Conservation (phyloP, 163 green algal genomes). For the Scenedesmus sp. region DNA sequence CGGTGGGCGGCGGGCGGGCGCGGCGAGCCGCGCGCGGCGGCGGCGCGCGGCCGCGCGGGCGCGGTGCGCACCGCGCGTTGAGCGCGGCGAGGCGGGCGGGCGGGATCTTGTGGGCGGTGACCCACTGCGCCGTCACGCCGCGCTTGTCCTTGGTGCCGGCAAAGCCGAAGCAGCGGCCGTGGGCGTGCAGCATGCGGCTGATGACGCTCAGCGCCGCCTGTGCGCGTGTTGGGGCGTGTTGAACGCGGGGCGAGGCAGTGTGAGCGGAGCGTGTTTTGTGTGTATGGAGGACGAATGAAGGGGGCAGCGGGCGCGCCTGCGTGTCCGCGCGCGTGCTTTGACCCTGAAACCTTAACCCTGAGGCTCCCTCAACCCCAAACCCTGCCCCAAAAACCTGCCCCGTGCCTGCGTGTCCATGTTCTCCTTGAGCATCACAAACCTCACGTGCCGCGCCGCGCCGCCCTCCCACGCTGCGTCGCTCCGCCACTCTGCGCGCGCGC, state of each 20-base stretch:
- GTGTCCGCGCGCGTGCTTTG: no score
- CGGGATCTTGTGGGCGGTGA: constrained; percentile 71
- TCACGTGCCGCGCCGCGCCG: constrained; percentile 58
- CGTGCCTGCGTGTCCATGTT: constrained; percentile 90
- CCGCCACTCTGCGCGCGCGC: background rate
- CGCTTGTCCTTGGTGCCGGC: constrained; percentile 97
- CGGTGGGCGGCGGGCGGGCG: no score
- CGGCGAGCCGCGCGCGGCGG: background rate
- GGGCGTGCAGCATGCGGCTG: constrained; percentile 19
- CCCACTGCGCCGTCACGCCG: constrained; percentile 85
- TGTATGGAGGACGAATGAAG: no score
- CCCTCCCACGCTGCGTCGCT: constrained; percentile 55
- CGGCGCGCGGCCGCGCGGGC: background rate
- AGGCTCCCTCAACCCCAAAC: no score
- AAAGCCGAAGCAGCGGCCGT: constrained; percentile 33
- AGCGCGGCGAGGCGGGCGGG: constrained; percentile 63
- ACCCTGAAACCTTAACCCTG: no score
- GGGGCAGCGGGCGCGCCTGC: no score
- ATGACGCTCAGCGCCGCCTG: background rate
- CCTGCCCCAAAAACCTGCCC: no score
- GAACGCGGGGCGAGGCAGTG: no score
- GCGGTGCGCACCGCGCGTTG: constrained; percentile 63
- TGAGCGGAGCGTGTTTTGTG: no score
- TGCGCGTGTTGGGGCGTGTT: no score
- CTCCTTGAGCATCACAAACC: constrained; percentile 89